A percentile compares a stretch with the other conserved stretches of the same genome.
phyloP scores from a whole-genome alignment of 306 rosid species.

The Echinosophora koreensis region DNA sequence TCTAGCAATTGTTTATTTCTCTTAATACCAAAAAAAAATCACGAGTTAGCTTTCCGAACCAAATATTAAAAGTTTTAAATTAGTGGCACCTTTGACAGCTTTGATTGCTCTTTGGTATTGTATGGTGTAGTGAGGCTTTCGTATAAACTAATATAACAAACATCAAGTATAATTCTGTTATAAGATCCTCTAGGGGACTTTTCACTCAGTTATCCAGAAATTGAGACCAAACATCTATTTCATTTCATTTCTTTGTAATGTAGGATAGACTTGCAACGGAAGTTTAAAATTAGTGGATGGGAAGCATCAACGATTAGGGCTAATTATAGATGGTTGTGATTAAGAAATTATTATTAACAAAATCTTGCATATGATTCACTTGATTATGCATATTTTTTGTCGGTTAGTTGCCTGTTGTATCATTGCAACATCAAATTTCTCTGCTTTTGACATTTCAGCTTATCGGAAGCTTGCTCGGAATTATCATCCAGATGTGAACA shows the following conservation, averaged over 20 bases:
- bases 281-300: constrained; percentile 10
- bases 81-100: constrained; percentile 1
- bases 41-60: background rate
- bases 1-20: background rate
- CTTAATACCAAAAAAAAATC: constrained; percentile 2
- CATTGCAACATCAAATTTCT: constrained; percentile 27
- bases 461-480: constrained; percentile 96
- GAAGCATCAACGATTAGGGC: background rate
- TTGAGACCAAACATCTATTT: constrained; percentile 4
- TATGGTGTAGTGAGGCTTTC: constrained; percentile 18
- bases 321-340: constrained; percentile 21
- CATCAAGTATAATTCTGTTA: background rate
- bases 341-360: background rate
- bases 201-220: background rate
- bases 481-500: constrained; percentile 97
- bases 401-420: background rate
- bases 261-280: background rate
- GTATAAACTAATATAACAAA: constrained; percentile 13
- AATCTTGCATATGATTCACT: constrained; percentile 23
- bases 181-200: constrained; percentile 12
- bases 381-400: constrained; percentile 18
- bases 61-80: constrained; percentile 20
- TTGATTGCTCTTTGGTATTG: constrained; percentile 25
- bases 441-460: constrained; percentile 67
- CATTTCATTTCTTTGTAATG: constrained; percentile 10